Conservation (phyloP, 768 basidiomycete genomes). For the Mycena rebaudengoi region DNA sequence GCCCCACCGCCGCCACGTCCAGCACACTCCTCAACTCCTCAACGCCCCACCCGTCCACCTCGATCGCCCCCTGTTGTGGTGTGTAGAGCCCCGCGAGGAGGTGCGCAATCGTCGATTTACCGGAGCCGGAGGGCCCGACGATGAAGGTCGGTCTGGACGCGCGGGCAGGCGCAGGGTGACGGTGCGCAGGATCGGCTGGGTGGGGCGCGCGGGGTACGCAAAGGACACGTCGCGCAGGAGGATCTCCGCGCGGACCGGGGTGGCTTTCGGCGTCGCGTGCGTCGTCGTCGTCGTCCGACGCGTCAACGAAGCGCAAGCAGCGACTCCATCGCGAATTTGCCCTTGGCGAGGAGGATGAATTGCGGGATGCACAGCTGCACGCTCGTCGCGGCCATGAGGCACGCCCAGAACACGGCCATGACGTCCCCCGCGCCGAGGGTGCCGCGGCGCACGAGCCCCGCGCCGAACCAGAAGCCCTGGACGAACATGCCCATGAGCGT, state of each 20-base stretch:
- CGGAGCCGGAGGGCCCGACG: conserved; percentile 90
- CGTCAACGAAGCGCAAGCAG: conserved; percentile 69
- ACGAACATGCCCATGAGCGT: conserved; percentile 93
- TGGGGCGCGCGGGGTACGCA: conserved; percentile 82
- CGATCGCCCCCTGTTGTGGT: conserved; percentile 68
- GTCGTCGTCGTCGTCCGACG: conserved; percentile 44
- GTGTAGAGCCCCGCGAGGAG: conserved; percentile 85
- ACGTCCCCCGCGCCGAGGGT: conserved; percentile 76
- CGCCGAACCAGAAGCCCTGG: conserved; percentile 96
- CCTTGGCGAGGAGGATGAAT: conserved; percentile 78
- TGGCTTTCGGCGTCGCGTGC: conserved; percentile 38
- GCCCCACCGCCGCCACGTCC: conserved; percentile 76
- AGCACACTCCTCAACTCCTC: conserved; percentile 78
- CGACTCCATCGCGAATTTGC: conserved; percentile 81
- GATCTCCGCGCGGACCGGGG: conserved; percentile 75
- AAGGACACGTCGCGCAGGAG: conserved; percentile 79
- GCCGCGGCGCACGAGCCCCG: conserved; percentile 85
- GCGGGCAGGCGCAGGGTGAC: conserved; percentile 75
- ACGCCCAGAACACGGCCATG: conserved; percentile 99
- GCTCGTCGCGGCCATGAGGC: conserved; percentile 88
- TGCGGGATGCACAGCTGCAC: conserved; percentile 89
- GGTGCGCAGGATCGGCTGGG: conserved; percentile 69
- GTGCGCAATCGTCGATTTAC: conserved; percentile 90
- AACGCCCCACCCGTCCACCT: conserved; percentile 86
- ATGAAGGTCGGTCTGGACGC: conserved; percentile 89